These are phyloP conservation scores for Nannochloris sp. DNA, from an alignment of 139 green algal species.

Conservation along the genomic window DNA sequence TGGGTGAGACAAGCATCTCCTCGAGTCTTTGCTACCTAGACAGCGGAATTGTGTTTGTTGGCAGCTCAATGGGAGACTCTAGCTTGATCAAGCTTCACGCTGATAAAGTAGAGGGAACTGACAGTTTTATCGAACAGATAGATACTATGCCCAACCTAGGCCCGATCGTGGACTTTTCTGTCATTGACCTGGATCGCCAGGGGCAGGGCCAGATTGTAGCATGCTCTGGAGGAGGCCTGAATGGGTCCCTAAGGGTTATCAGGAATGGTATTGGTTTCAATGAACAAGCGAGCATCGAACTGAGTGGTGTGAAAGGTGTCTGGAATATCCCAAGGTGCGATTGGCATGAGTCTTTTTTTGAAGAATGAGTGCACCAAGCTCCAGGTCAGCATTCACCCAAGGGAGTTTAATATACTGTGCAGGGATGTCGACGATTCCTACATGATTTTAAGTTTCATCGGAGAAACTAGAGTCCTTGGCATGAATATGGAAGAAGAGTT, in stretches of 20 bases:
- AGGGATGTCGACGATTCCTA: constrained; percentile 66
- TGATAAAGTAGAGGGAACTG: constrained; percentile 9
- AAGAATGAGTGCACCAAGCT: constrained; percentile 4
- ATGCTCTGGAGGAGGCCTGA: constrained; percentile 61
- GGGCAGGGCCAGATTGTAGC: constrained; percentile 92
- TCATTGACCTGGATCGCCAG: constrained; percentile 91
- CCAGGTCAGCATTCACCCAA: too few relatives aligned
- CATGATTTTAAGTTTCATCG: constrained; percentile 90
- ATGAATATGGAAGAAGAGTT: constrained; percentile 79
- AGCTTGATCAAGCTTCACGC: constrained; percentile 64
- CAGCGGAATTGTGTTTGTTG: constrained; percentile 81
- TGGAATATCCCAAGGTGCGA: constrained; percentile 68
- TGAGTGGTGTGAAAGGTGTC: constrained; percentile 74
- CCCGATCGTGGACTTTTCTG: constrained; percentile 89
- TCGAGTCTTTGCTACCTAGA: constrained; percentile 87
- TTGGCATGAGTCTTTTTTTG: constrained; percentile 5
- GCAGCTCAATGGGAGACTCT: constrained; percentile 43
- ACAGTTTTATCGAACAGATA: constrained; percentile 63
- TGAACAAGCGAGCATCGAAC: constrained; percentile 74
- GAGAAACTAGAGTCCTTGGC: constrained; percentile 74
- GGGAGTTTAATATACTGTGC: not conserved
- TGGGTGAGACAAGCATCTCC: constrained; percentile 66
- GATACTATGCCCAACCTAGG: constrained; percentile 85
- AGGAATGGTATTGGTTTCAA: constrained; percentile 97
- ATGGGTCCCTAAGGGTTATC: constrained; percentile 84